phyloP scores from a whole-genome alignment of 768 basidiomycete species.

The Gloeopeniophorella convolvens region DNA sequence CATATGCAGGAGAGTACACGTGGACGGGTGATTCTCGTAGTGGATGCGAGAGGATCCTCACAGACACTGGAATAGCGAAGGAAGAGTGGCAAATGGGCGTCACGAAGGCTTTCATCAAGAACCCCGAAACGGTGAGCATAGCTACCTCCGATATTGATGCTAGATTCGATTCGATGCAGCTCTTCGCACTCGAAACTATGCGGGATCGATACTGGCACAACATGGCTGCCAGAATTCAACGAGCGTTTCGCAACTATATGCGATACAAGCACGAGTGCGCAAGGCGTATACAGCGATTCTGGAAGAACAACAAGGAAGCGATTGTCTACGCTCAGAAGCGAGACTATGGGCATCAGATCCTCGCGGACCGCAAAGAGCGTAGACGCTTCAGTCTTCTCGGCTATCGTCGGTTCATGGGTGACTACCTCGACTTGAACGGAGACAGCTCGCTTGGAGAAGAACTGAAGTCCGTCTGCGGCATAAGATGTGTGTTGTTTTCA shows the following conservation, averaged over 20 bases:
- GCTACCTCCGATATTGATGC: neutral
- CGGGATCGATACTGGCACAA: slow-evolving; percentile 99
- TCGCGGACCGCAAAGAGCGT: slow-evolving; percentile 89
- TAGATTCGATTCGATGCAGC: slow-evolving; percentile 40
- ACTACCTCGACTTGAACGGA: slow-evolving; percentile 89
- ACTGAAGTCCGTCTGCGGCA: slow-evolving; percentile 61
- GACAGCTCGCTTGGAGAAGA: slow-evolving; percentile 72
- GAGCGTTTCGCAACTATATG: slow-evolving; percentile 93
- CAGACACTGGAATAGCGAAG: slow-evolving; percentile 89
- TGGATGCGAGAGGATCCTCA: slow-evolving; percentile 88
- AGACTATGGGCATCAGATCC: slow-evolving; percentile 92
- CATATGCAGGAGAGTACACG: slow-evolving; percentile 97
- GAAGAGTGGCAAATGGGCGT: slow-evolving; percentile 99
- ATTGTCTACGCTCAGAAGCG: slow-evolving; percentile 84
- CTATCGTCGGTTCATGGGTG: slow-evolving; percentile 91
- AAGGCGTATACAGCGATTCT: slow-evolving; percentile 91
- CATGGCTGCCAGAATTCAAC: slow-evolving; percentile 95
- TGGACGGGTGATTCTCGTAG: slow-evolving; percentile 90
- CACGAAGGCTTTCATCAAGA: slow-evolving; percentile 99
- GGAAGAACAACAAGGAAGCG: slow-evolving; percentile 96
- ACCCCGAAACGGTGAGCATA: slow-evolving; percentile 82
- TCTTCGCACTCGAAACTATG: slow-evolving; percentile 98
- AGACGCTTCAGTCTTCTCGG: slow-evolving; percentile 89
- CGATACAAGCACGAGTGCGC: slow-evolving; percentile 95
- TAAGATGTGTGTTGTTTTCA: slow-evolving; percentile 50